Evolutionary conservation across 75 land plant species (phyloP).

Genomic region (Gnetum montanum): DNA sequence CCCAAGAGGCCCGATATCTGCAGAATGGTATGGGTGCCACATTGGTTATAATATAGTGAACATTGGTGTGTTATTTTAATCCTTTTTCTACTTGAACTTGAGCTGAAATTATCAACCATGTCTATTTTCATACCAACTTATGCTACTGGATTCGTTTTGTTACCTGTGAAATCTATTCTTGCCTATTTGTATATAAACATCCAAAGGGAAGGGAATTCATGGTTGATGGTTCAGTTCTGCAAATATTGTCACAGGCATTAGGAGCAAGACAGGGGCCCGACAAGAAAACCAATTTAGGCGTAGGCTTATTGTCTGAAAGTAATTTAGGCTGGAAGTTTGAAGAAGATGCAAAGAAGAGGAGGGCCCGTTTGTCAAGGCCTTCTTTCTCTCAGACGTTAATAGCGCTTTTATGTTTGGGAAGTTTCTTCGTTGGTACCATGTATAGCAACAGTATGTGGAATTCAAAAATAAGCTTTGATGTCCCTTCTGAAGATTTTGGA

Average conservation of each 20-base stretch:
- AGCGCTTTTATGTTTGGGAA: background rate
- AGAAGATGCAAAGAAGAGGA: background rate
- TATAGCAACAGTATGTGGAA: background rate
- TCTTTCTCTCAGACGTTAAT: background rate
- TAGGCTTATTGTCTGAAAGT: background rate
- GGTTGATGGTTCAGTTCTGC: too few relatives aligned
- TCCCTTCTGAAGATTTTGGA: background rate
- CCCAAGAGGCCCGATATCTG: too few relatives aligned
- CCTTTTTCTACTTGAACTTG: too few relatives aligned
- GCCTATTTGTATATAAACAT: too few relatives aligned
- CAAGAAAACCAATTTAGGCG: background rate
- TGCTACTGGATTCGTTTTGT: too few relatives aligned
- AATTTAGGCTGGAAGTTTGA: background rate
- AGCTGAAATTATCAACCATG: too few relatives aligned
- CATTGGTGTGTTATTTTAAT: too few relatives aligned
- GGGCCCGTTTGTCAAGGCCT: background rate
- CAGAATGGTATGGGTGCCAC: too few relatives aligned
- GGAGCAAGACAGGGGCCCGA: background rate
- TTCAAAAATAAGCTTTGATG: background rate
- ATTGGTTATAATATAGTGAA: too few relatives aligned
- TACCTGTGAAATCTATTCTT: too few relatives aligned
- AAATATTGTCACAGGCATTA: background rate
- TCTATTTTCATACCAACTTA: too few relatives aligned
- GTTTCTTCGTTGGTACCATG: slow-evolving; percentile 1
- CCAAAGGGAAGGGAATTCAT: too few relatives aligned